phyloP scores from a whole-genome alignment of 2,329 filamentous ascomycete genomes.

The Ophiosphaerella herpotricha region DNA sequence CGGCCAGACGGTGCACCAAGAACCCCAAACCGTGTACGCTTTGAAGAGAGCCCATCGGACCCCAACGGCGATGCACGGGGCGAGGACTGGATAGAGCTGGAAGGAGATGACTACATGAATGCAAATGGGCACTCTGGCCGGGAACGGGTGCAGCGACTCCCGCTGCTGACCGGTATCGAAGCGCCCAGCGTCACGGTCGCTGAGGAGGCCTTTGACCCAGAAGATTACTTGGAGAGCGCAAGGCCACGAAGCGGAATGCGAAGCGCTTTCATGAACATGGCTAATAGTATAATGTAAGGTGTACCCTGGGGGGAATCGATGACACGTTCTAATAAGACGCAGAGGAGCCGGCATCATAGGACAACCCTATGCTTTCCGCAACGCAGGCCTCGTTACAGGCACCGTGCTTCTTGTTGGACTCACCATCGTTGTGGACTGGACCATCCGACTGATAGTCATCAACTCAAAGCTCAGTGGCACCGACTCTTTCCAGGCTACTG shows the following conservation, averaged over 20 bases:
- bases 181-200: slow-evolving; percentile 77
- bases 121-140: slow-evolving; percentile 44
- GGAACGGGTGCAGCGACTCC: slow-evolving; percentile 60
- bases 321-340: slow-evolving; percentile 17
- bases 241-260: slow-evolving; percentile 83
- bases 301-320: fast-evolving
- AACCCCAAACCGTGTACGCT: slow-evolving; percentile 75
- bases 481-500: slow-evolving; percentile 92
- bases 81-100: slow-evolving; percentile 55
- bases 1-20: slow-evolving; percentile 59
- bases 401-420: slow-evolving; percentile 76
- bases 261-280: slow-evolving; percentile 99
- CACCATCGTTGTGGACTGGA: slow-evolving; percentile 93
- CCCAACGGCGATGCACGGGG: slow-evolving; percentile 39
- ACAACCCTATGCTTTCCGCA: slow-evolving; percentile 93
- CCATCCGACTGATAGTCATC: slow-evolving; percentile 92
- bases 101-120: slow-evolving; percentile 66
- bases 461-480: slow-evolving; percentile 96
- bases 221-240: slow-evolving; percentile 63
- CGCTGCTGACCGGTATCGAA: slow-evolving; percentile 81
- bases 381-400: slow-evolving; percentile 85
- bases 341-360: slow-evolving; percentile 69
- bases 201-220: slow-evolving; percentile 59
- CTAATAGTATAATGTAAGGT: slow-evolving; percentile 85
- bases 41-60: slow-evolving; percentile 56